Evolutionary conservation across 2,329 filamentous ascomycete genomes (phyloP).

Genomic region (Fusarium graminum): DNA sequence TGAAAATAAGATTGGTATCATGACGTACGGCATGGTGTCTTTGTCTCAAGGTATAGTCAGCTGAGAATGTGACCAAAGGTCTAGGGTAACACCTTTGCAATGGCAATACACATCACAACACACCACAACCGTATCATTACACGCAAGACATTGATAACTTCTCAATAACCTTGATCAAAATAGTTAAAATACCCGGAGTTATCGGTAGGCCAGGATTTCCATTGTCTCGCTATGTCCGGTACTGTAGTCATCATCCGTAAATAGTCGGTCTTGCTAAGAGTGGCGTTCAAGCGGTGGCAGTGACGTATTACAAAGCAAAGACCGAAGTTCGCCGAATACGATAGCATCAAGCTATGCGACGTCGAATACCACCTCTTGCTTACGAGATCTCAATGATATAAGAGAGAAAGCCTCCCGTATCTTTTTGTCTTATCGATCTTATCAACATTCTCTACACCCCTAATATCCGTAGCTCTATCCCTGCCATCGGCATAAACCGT

Average conservation of each 20-base stretch:
- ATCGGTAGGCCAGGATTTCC: slow-evolving; percentile 8
- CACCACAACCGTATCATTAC: not conserved
- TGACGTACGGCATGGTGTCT: not conserved
- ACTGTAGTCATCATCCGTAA: slow-evolving; percentile 6
- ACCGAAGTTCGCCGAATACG: slow-evolving; percentile 48
- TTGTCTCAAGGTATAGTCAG: not conserved
- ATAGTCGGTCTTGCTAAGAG: not conserved
- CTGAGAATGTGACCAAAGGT: not conserved
- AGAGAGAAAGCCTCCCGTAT: not conserved
- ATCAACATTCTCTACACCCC: not conserved
- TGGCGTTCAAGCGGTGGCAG: slow-evolving; percentile 43
- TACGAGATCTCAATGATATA: slow-evolving; percentile 12
- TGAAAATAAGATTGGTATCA: not conserved
- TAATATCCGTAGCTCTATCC: not conserved
- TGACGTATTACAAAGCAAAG: slow-evolving; percentile 60
- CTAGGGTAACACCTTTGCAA: not conserved
- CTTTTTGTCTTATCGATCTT: slow-evolving; percentile 22
- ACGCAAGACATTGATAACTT: not conserved
- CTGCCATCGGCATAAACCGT: slow-evolving; percentile 20
- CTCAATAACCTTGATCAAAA: not conserved
- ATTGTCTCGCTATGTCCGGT: slow-evolving; percentile 2
- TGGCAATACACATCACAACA: accelerated
- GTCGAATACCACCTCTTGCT: slow-evolving; percentile 2
- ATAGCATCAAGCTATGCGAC: slow-evolving; percentile 28
- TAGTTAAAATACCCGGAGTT: slow-evolving; percentile 4